Base-by-base conservation (phyloP, 1,284 basidiomycete species). In the Boletus coffeatus region DNA sequence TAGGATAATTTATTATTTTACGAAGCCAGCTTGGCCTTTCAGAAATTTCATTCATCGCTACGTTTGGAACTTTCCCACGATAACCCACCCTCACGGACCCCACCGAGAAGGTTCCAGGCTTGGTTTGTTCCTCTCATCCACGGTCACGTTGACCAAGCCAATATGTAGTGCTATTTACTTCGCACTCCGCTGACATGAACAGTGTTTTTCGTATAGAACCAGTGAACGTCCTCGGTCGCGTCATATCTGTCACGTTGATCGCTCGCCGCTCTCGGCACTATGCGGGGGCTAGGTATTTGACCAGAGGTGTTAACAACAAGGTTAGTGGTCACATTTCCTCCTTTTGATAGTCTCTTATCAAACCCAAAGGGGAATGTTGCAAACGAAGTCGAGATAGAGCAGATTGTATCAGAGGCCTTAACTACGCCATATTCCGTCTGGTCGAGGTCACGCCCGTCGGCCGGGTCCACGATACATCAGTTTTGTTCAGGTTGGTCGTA, bases 371-470 rank as follows among this genome's bases (percentile, higher is more conserved):
- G 97, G 2, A 93, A 98, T 72, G 97, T 99, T 2, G 97, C 96
- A 1, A 99, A 99, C 71, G 97, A 99, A 76, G 97, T 99, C 2
- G 97, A 99, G 76, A 98, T 96, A 0, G 97, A 99, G 72, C 97
- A 99, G 72, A 97, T 99, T 60, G 96, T 99, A 1, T 94, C 91
- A 3, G 96, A 99, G 72, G 92, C 94, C 0, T 76, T 96, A 7
- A 96, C 94, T 0, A 99, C 95, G 0, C 86, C 94, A 0, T 92
- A 94, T 83, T 72, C 86, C 89, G 16, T 75, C 68, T 1, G 70
- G 72, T 10, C 75, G 71, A 37, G 72, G 67, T 61, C 76, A 70
- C 57, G 76, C 71, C 56, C 78, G 87, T 32, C 78, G 83, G 1
- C 87, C 89, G 0, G 92, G 83, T 70, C 91, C 96, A 0, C 88